phyloP scores from a whole-genome alignment of 352 stramenopile species.

The Saprolegnia diclina region DNA sequence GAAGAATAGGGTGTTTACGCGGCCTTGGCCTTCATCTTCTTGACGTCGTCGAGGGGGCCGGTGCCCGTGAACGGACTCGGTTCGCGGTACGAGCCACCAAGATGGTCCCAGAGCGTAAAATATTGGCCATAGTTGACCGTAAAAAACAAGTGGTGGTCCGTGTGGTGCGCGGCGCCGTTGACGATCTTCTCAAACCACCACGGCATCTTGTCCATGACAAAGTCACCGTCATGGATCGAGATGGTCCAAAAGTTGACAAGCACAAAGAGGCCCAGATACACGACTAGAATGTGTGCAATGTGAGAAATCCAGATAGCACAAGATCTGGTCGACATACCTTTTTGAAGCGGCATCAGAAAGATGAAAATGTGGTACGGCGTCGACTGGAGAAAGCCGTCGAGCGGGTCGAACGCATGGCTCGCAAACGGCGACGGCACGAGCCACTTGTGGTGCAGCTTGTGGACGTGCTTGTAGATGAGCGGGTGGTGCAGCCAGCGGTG shows the following conservation, averaged over 20 bases:
- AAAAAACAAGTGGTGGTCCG: conserved; percentile 59
- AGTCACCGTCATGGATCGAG: conserved; percentile 63
- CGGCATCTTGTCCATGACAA: conserved; percentile 45
- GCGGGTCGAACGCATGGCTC: conserved; percentile 62
- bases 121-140: conserved; percentile 75
- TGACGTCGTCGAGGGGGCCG: conserved; percentile 27
- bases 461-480: conserved; percentile 48
- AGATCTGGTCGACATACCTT: conserved; percentile 19
- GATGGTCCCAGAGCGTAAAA: conserved; percentile 66
- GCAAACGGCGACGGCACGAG: conserved; percentile 63
- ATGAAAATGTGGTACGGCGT: conserved; percentile 66
- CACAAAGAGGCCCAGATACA: conserved; percentile 56
- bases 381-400: conserved; percentile 65
- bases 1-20: neutral
- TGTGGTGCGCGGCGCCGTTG: conserved; percentile 61
- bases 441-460: conserved; percentile 79
- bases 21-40: conserved; percentile 25
- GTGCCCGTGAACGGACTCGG: conserved; percentile 30
- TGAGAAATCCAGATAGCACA: neutral
- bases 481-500: conserved; percentile 67
- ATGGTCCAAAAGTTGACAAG: conserved; percentile 75
- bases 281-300: conserved; percentile 24
- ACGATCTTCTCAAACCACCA: conserved; percentile 33
- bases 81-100: conserved; percentile 58
- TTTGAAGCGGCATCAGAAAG: conserved; percentile 59